Evolutionary conservation across 1,284 basidiomycete genomes (phyloP), one percentile per base, ranked within the genome.

Genomic region (Cutaneotrichosporon cutaneum): DNA sequence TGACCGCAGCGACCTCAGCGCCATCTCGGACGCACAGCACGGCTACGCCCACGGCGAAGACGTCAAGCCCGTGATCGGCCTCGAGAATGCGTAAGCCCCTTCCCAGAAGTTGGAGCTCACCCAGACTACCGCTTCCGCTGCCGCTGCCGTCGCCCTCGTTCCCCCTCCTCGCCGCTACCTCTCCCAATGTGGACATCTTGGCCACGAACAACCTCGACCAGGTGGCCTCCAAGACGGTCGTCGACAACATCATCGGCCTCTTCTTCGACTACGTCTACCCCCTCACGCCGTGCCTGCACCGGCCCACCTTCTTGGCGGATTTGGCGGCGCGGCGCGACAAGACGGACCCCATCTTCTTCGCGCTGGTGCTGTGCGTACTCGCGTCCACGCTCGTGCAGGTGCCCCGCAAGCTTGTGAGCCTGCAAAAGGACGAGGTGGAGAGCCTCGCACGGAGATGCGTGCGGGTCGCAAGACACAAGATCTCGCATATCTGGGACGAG

Each of bases 211-310:
- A 70, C 32, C 65, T 77, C 11, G 74, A 77, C 54, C 68, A 72
- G 47, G 70, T 75, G 14, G 68, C 71, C 0, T 54, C 73, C 2
- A 65, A 62, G 3, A 42, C 55, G 3, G 66, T 71, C 13, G 70
- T 76, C 22, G 68, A 74, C 33, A 72, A 63, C n/a, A 68, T 77
- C 55, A 70, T 77, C 52, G 62, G 63, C 47, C 54, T 75, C 1
- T 77, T 77, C 68, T 77, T 77, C 61, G 71, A 76, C 59, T 74
- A 73, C 59, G 75, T 77, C 22, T 75, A 72, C 50, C 72, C 71
- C 0, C 63, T 77, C 18, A 76, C 72, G 10, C 76, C 76, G 1
- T 73, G 70, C 45, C 60, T 77, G 2, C 76, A 77, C 52, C 67
- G 70, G n/a, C 76, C 76, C 14, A 72, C 72, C 0, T 76, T 77